Evolutionary conservation across 164 flowering plant species (phyloP).

Genomic region (Liquidambar formosana): DNA sequence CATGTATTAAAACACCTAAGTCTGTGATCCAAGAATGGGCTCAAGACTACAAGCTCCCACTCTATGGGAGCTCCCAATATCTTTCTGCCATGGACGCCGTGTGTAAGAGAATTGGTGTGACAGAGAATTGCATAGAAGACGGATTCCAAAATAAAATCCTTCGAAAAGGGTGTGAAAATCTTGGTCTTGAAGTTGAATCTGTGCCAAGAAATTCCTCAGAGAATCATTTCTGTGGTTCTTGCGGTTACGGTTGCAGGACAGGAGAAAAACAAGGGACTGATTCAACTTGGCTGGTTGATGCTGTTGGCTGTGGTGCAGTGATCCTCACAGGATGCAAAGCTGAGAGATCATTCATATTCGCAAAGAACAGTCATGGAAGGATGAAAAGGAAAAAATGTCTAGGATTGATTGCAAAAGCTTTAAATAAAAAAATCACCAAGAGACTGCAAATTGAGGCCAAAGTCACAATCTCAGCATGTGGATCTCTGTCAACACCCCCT

Average conservation of each 20-base stretch:
- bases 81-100: slow-evolving; percentile 65
- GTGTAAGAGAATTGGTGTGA: slow-evolving; percentile 58
- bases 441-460: slow-evolving; percentile 59
- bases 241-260: slow-evolving; percentile 56
- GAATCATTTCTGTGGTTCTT: slow-evolving; percentile 66
- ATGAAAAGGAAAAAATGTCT: slow-evolving; percentile 43
- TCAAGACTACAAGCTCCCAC: slow-evolving; percentile 31
- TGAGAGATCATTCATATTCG: slow-evolving; percentile 54
- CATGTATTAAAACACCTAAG: slow-evolving; percentile 58
- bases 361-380: slow-evolving; percentile 25
- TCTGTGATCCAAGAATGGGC: slow-evolving; percentile 57
- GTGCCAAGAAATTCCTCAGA: slow-evolving; percentile 66
- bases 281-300: slow-evolving; percentile 78
- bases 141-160: slow-evolving; percentile 70
- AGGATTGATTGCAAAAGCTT: slow-evolving; percentile 51
- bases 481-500: slow-evolving; percentile 71
- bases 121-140: slow-evolving; percentile 48
- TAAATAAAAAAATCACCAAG: slow-evolving; percentile 32
- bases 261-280: slow-evolving; percentile 75
- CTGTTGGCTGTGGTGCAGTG: slow-evolving; percentile 64
- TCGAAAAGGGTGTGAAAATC: slow-evolving; percentile 63
- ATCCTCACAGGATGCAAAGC: slow-evolving; percentile 73
- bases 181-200: slow-evolving; percentile 48
- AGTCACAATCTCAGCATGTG: slow-evolving; percentile 71
- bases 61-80: slow-evolving; percentile 47